Conservation (phyloP, 2,329 filamentous ascomycete genomes). For the Pyrenochaeta sp. region DNA sequence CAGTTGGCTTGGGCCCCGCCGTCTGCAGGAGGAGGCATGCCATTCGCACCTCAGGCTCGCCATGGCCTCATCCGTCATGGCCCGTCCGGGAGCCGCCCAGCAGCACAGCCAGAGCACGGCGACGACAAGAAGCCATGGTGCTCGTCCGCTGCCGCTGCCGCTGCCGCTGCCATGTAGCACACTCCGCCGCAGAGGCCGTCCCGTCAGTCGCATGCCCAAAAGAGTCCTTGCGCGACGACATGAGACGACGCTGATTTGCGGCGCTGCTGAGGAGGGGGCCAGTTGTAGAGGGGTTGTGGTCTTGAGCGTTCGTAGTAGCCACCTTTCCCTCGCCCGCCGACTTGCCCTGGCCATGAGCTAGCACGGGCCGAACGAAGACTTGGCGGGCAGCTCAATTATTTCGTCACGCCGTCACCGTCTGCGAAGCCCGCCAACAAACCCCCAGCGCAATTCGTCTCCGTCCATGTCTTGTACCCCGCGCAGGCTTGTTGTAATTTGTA, state of each 20-base stretch:
- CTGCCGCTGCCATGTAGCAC: too few relatives aligned
- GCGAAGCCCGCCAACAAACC: not conserved
- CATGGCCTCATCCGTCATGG: constrained; percentile 57
- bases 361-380: not conserved
- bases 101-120: constrained; percentile 38
- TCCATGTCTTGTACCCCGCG: constrained; percentile 18
- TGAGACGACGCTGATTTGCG: constrained; percentile 31
- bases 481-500: constrained; percentile 28
- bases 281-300: too few relatives aligned
- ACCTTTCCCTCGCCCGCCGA: too few relatives aligned
- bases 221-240: constrained; percentile 40
- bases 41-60: constrained; percentile 45
- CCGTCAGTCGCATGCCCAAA: constrained; percentile 50
- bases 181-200: constrained; percentile 37
- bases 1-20: constrained; percentile 9
- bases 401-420: constrained; percentile 4
- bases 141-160: too few relatives aligned
- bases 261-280: not conserved
- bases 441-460: constrained; percentile 9
- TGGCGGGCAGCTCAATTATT: constrained; percentile 7
- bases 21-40: not conserved
- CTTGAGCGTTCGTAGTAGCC: too few relatives aligned
- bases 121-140: constrained; percentile 44
- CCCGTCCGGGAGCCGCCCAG: constrained; percentile 45
- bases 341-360: too few relatives aligned